These are phyloP conservation scores for Chalciporus piperatus DNA, from an alignment of 768 basidiomycete species.

Conservation along the genomic window DNA sequence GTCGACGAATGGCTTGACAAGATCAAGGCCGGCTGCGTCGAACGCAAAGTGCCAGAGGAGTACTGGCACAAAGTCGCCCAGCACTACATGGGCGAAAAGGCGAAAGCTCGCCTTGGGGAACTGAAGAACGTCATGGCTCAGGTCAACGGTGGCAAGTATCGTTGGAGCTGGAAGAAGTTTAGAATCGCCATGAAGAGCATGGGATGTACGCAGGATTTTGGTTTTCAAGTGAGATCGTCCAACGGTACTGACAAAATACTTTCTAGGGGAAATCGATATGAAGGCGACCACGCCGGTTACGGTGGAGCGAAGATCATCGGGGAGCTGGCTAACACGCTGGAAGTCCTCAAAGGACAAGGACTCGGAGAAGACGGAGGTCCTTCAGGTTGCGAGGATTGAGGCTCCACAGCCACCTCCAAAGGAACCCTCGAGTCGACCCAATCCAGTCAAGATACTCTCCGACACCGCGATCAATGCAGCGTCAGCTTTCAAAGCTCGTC, in stretches of 20 bases:
- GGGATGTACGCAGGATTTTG: conserved; percentile 62
- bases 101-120: conserved; percentile 62
- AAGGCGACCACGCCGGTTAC: conserved; percentile 59
- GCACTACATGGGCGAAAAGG: conserved; percentile 69
- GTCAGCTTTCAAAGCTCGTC: conserved; percentile 28
- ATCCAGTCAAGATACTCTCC: conserved; percentile 34
- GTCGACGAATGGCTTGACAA: conserved; percentile 73
- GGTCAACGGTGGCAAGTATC: conserved; percentile 73
- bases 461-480: conserved; percentile 31
- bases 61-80: conserved; percentile 83
- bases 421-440: conserved; percentile 26
- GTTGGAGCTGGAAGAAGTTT: conserved; percentile 85
- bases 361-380: conserved; percentile 32
- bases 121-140: conserved; percentile 71
- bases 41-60: conserved; percentile 71
- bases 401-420: conserved; percentile 24
- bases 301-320: conserved; percentile 47
- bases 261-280: conserved; percentile 66
- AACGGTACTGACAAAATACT: background rate
- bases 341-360: conserved; percentile 36
- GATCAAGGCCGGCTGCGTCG: conserved; percentile 68
- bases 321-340: conserved; percentile 51
- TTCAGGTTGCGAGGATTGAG: conserved; percentile 29
- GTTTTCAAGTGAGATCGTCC: background rate
- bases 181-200: conserved; percentile 75